Conservation (phyloP, 768 basidiomycete species). For the Lentinula raphanica region DNA sequence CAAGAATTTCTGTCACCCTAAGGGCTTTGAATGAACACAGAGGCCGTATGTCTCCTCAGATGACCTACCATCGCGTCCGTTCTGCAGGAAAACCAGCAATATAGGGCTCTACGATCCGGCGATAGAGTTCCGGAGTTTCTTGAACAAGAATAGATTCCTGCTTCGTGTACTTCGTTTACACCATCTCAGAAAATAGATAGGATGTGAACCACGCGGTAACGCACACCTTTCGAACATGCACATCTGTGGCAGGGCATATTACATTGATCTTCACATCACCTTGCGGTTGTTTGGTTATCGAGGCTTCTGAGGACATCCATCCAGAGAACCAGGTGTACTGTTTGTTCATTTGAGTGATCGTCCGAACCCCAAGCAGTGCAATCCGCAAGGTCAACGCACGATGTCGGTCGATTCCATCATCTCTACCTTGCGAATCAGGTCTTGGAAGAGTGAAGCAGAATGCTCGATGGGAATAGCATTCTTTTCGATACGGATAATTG, state of each 20-base stretch:
- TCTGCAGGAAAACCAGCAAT: constrained; percentile 69
- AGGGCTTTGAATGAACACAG: background rate
- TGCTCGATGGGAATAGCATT: constrained; percentile 52
- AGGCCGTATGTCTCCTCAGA: background rate
- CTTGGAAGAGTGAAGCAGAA: constrained; percentile 31
- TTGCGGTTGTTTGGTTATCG: constrained; percentile 33
- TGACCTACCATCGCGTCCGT: constrained; percentile 72
- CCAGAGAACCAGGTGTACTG: constrained; percentile 83
- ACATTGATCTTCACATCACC: constrained; percentile 77
- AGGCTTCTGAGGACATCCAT: constrained; percentile 43
- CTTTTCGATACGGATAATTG: constrained; percentile 77
- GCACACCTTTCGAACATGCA: constrained; percentile 77
- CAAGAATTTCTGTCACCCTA: constrained; percentile 86
- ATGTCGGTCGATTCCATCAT: constrained; percentile 64
- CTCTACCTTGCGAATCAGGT: constrained; percentile 36
- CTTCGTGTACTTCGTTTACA: constrained; percentile 54
- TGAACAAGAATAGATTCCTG: constrained; percentile 69
- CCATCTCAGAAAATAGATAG: background rate
- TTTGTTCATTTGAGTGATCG: constrained; percentile 1
- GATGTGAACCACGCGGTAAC: background rate
- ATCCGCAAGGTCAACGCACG: constrained; percentile 30
- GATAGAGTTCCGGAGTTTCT: constrained; percentile 81
- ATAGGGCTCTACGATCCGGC: constrained; percentile 68
- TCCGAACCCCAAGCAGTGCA: background rate
- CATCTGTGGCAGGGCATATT: constrained; percentile 84